Percentiles rank a stretch among this genome's conserved stretches.
Conservation (phyloP, 192 early-diverging fungal genomes). For the Thoreauomyces humboldtii region DNA sequence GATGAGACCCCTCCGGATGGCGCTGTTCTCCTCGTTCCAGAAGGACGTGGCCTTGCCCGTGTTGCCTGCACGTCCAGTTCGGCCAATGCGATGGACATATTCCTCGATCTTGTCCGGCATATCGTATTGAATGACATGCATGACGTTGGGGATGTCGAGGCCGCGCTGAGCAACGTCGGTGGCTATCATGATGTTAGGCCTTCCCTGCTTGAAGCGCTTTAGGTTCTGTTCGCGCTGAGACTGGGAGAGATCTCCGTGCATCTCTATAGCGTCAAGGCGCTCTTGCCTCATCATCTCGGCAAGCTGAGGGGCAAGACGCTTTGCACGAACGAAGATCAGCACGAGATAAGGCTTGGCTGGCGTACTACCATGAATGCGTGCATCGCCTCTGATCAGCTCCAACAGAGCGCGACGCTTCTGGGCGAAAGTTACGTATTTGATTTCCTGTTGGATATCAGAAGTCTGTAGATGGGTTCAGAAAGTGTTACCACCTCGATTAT, state of each 20-base stretch:
- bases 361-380: slow-evolving; percentile 25
- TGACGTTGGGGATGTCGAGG: slow-evolving; percentile 89
- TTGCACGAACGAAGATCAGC: slow-evolving; percentile 96
- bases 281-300: slow-evolving; percentile 66
- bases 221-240: slow-evolving; percentile 76
- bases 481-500: not conserved
- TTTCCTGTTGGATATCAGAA: slow-evolving; percentile 87
- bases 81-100: slow-evolving; percentile 95
- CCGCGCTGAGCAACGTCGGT: slow-evolving; percentile 95
- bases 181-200: slow-evolving; percentile 87
- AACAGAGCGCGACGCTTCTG: slow-evolving; percentile 85
- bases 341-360: slow-evolving; percentile 59
- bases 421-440: slow-evolving; percentile 85
- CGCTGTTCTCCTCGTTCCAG: slow-evolving; percentile 83
- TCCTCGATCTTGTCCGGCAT: slow-evolving; percentile 98
- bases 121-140: slow-evolving; percentile 79
- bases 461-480: slow-evolving; percentile 39
- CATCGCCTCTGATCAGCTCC: slow-evolving; percentile 61
- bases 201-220: slow-evolving; percentile 84
- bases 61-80: slow-evolving; percentile 97
- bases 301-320: slow-evolving; percentile 84
- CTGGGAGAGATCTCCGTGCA: slow-evolving; percentile 91
- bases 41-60: slow-evolving; percentile 95
- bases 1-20: slow-evolving; percentile 76
- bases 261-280: slow-evolving; percentile 82